Evolutionary conservation across 1,284 basidiomycete genomes (phyloP), one percentile per base, ranked within the genome.

Genomic region (Trichosporon sp.): DNA sequence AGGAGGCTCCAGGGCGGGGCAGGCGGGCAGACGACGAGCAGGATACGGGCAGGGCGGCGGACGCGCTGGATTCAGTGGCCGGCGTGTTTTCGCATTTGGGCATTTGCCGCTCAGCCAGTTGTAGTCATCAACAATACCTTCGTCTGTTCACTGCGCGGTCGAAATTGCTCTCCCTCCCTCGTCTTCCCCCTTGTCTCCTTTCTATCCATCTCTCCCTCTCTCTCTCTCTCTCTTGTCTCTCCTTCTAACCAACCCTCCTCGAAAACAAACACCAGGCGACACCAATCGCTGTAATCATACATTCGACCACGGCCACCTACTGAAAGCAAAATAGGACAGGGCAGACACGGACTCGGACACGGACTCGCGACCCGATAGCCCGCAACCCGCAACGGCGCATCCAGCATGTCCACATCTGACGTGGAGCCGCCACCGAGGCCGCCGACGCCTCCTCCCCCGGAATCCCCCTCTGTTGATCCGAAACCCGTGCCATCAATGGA

Each of bases 111-210:
- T 19, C 54, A 59, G 21, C 54, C 12, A 14, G 54, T 31, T 12
- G 38, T 12, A 59, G 54, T 59, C 54, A 59, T 59, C 54, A 59
- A 59, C 54, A 59, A 59, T 31, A 59, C 54, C 38, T 40, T 6
- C 26, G 26, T 26, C 26, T 31, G 26, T 11, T 26, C 19, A 7
- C 54, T 37, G 54, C 40, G 43, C 43, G 4, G 10, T 10, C 43
- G 43, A 46, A 16, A 12, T 32, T 31, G 6, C 8, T 26, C 31
- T 7, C 12, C 19, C 26, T 32, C 11, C 14, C 54, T 59, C 26
- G 3, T 59, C 26, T 14, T 32, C 54, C 1, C 26, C 31, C 54
- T 19, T 10, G 35, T 37, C 11, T 40, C 38, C 11, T 40, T 12
- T 12, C 11, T 12, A 12, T 11, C 38, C 11, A 12, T 12, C 38